These are phyloP conservation scores for Claviceps cyperi DNA, from an alignment of 2,329 filamentous ascomycete species.

Conservation along the genomic window DNA sequence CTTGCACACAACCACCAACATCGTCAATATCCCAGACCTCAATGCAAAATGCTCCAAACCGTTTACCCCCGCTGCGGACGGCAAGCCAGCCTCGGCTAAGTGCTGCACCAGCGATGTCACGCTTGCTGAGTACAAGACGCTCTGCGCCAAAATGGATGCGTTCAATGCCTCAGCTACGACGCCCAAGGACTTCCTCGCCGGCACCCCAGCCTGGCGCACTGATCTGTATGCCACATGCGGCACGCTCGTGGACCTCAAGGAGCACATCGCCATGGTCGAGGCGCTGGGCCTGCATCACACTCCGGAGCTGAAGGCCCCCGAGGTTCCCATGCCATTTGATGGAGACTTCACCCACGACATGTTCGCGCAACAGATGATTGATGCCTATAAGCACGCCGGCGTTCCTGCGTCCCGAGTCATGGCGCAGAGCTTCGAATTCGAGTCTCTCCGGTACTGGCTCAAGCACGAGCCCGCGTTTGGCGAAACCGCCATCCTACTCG, in stretches of 20 bases:
- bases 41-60: constrained; percentile 48
- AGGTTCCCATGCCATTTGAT: constrained; percentile 56
- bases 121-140: constrained; percentile 48
- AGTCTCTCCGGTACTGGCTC: constrained; percentile 54
- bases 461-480: constrained; percentile 44
- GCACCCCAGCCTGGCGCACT: constrained; percentile 47
- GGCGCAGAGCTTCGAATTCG: constrained; percentile 51
- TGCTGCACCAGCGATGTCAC: constrained; percentile 64
- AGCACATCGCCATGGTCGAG: constrained; percentile 47
- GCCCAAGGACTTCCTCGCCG: constrained; percentile 39
- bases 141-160: constrained; percentile 60
- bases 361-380: constrained; percentile 51
- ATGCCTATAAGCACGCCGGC: constrained; percentile 39
- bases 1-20: constrained; percentile 54
- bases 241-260: constrained; percentile 44
- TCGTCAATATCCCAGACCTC: constrained; percentile 45
- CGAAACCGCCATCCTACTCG: constrained; percentile 48
- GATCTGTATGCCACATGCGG: constrained; percentile 52
- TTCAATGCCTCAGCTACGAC: constrained; percentile 44
- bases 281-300: constrained; percentile 47
- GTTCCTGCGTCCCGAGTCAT: constrained; percentile 41
- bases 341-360: constrained; percentile 48
- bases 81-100: constrained; percentile 39
- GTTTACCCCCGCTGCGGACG: constrained; percentile 41
- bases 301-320: constrained; percentile 52